Evolutionary conservation across 2,329 filamentous ascomycete species (phyloP).

Genomic region (Alternaria brassicicola): DNA sequence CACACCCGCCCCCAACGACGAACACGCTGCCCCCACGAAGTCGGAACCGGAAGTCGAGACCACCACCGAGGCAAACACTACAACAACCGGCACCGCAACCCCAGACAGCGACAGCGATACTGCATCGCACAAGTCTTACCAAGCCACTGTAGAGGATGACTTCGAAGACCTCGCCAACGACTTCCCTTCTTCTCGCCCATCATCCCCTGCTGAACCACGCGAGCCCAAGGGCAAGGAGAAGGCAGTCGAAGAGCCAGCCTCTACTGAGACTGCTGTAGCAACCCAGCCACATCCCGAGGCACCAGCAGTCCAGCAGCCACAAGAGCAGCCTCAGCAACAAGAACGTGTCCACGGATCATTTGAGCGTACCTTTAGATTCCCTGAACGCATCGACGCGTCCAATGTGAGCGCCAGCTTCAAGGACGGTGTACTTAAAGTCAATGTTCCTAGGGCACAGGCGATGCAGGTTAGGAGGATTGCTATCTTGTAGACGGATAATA

Average conservation of each 20-base stretch:
- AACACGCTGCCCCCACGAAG: neutral
- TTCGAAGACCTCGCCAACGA: constrained; percentile 45
- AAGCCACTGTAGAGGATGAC: constrained; percentile 46
- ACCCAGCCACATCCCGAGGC: constrained; percentile 27
- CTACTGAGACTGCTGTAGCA: constrained; percentile 23
- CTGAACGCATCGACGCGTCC: constrained; percentile 66
- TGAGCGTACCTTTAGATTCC: constrained; percentile 71
- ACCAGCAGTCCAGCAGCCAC: constrained; percentile 17
- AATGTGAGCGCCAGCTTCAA: constrained; percentile 66
- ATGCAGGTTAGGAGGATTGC: constrained; percentile 35
- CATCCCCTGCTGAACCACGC: constrained; percentile 22
- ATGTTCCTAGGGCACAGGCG: constrained; percentile 65
- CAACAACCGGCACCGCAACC: constrained; percentile 19
- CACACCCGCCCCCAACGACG: neutral
- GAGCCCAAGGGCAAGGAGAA: constrained; percentile 41
- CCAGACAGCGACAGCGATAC: constrained; percentile 41
- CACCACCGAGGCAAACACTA: constrained; percentile 10
- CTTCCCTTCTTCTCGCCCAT: constrained; percentile 35
- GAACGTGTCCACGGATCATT: constrained; percentile 72
- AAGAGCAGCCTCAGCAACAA: constrained; percentile 19
- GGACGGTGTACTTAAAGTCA: constrained; percentile 68
- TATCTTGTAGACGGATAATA: constrained; percentile 30
- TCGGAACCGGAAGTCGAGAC: constrained; percentile 14
- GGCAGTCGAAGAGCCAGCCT: constrained; percentile 21
- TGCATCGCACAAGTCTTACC: constrained; percentile 42